Base-by-base conservation (phyloP, 2,329 filamentous ascomycete genomes). In the Colletotrichum lini region DNA sequence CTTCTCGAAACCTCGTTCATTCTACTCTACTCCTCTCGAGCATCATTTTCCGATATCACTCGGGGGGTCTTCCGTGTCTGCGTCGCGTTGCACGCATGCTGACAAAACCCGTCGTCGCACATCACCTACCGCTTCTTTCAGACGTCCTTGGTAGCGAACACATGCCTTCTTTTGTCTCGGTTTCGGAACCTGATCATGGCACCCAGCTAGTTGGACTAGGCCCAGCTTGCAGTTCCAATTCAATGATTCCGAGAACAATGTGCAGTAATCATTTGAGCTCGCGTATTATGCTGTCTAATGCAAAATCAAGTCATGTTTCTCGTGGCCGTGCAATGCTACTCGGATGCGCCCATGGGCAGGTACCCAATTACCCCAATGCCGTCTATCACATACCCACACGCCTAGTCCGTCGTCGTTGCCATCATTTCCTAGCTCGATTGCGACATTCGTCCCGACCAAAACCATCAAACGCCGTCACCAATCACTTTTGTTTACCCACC, bases 31-130 rank as follows among this genome's bases (percentile, higher is more conserved):
- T 62, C 54, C 56, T 72, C 65, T 12, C 38, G 65, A 69, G 65
- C 69, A 60, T 72, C 69, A 72, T 72, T 72, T 72, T 72, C 65
- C 69, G 69, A 72, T 72, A 72, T 72, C 69, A 72, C 69, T 72
- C 65, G 69, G 42, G 65, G 65, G 69, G 65, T 72, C 26, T 64
- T 52, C 0, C 18, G 15, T 42, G 45, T 23, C 58, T 21, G 23
- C 42, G 47, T n/a, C 65, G 53, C 13, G 35, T 50, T 47, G 45
- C 15, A 59, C 30, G 30, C 49, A 35, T 40, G 53, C 54, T 26
- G 18, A 47, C 16, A 23, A 59, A 63, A 68, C 6, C 2, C 0
- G 35, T 7, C 16, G 9, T 16, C 9, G 23, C 35, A 49, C 45
- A 53, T 26, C 21, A 9, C 40, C 21, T 23, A 7, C 40, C 15